phyloP scores from a whole-genome alignment of 148 eudicot species.

The Amaranthus hypochondriacus region DNA sequence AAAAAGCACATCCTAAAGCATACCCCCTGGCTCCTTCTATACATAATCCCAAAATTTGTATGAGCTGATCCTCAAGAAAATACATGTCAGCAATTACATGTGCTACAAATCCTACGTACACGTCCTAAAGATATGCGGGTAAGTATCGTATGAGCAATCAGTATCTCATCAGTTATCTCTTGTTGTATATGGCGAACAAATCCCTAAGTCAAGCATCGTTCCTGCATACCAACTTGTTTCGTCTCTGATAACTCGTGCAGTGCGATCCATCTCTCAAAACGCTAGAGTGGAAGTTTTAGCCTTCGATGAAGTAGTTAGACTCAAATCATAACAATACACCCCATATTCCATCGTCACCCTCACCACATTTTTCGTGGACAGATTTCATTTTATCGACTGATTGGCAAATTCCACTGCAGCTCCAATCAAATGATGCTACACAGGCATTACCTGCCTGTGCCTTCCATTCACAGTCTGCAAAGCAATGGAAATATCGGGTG shows the following conservation, averaged over 20 bases:
- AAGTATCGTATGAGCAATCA: not conserved
- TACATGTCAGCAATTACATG: slow-evolving; percentile 1
- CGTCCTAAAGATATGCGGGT: not conserved
- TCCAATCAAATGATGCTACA: slow-evolving; percentile 74
- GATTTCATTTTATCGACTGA: slow-evolving; percentile 63
- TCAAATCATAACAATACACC: slow-evolving; percentile 38
- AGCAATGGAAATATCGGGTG: slow-evolving; percentile 9
- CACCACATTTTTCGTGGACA: slow-evolving; percentile 68
- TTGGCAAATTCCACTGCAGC: slow-evolving; percentile 79
- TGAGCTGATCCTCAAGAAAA: not conserved
- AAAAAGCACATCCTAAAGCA: not conserved
- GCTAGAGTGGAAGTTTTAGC: not conserved
- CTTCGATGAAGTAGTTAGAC: not conserved
- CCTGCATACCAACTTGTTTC: not conserved
- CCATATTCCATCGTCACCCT: slow-evolving; percentile 62
- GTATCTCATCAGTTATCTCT: not conserved
- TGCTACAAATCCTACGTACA: not conserved
- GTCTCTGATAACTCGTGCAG: slow-evolving; percentile 8
- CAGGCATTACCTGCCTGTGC: slow-evolving; percentile 73
- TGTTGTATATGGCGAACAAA: slow-evolving; percentile 1
- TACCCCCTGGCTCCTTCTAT: slow-evolving; percentile 19
- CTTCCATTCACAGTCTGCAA: slow-evolving; percentile 71
- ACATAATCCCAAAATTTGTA: slow-evolving; percentile 22
- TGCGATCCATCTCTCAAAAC: slow-evolving; percentile 11
- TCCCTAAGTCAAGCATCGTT: slow-evolving; percentile 5